phyloP scores from a whole-genome alignment of 1,284 basidiomycete species.

The Sporisorium graminicola region DNA sequence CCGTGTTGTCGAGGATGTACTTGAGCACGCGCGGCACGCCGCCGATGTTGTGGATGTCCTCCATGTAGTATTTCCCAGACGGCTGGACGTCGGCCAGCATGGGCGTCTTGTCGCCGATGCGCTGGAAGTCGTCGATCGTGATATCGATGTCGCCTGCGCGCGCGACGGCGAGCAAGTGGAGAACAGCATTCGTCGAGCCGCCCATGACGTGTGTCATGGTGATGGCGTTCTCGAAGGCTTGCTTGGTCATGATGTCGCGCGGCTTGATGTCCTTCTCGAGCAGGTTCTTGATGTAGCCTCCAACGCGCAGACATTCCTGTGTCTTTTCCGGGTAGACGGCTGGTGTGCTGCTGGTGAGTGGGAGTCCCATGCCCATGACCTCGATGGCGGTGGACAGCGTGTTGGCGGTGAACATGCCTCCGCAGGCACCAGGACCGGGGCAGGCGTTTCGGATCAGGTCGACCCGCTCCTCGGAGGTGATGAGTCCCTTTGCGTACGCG shows the following conservation, averaged over 20 bases:
- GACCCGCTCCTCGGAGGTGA: constrained; percentile 81
- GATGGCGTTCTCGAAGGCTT: constrained; percentile 96
- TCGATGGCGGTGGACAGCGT: constrained; percentile 94
- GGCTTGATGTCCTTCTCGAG: constrained; percentile 90
- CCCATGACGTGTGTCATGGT: constrained; percentile 73
- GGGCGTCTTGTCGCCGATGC: constrained; percentile 80
- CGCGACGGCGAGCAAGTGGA: constrained; percentile 90
- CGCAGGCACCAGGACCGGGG: constrained; percentile 93
- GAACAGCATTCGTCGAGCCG: constrained; percentile 94
- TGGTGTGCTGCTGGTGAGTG: constrained; percentile 84
- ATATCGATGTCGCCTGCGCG: constrained; percentile 87
- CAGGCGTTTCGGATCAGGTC: constrained; percentile 90
- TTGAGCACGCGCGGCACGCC: constrained; percentile 73
- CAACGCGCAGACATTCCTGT: constrained; percentile 86
- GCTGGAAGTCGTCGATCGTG: constrained; percentile 80
- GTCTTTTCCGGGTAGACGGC: constrained; percentile 84
- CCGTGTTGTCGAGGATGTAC: constrained; percentile 81
- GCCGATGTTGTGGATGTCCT: constrained; percentile 80
- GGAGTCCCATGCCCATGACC: constrained; percentile 90
- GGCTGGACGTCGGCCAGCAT: constrained; percentile 92
- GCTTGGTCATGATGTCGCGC: constrained; percentile 92
- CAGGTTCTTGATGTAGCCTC: constrained; percentile 82
- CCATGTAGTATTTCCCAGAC: constrained; percentile 76
- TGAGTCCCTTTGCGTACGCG: constrained; percentile 81
- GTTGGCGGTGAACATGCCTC: constrained; percentile 96